phyloP scores from a whole-genome alignment of 306 rosid genomes.

The Sesbania bispinosa region DNA sequence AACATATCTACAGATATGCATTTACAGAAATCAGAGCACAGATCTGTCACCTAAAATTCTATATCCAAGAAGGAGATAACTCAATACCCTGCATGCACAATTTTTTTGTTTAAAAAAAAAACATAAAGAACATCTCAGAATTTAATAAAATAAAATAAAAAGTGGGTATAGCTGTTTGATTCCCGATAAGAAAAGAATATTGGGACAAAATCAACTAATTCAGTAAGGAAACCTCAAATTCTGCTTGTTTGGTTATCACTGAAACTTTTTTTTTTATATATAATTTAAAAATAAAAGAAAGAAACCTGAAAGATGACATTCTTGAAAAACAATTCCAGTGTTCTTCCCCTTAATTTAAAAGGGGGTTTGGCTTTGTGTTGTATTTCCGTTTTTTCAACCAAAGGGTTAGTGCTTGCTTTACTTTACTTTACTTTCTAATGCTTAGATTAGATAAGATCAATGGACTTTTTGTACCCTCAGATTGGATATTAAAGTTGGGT shows the following conservation, averaged over 20 bases:
- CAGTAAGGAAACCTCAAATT: not conserved
- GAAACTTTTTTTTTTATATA: not conserved
- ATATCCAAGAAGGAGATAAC: slow-evolving; percentile 11
- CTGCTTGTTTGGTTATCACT: not conserved
- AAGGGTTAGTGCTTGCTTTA: not conserved
- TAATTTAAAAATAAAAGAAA: not conserved
- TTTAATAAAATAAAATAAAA: not conserved
- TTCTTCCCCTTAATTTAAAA: slow-evolving; percentile 12
- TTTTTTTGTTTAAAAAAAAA: not conserved
- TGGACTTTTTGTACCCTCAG: not conserved
- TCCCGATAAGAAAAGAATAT: not conserved
- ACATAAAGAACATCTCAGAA: slow-evolving; percentile 6
- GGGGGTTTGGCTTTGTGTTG: slow-evolving; percentile 20
- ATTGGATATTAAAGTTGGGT: not conserved
- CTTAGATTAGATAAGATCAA: not conserved
- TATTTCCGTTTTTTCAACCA: slow-evolving; percentile 26
- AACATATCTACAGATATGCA: slow-evolving; percentile 49
- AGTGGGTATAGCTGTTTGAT: slow-evolving; percentile 5
- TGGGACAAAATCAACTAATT: not conserved
- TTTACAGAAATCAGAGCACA: slow-evolving; percentile 38
- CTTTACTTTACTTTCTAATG: not conserved
- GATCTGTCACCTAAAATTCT: slow-evolving; percentile 33
- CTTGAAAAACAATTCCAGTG: slow-evolving; percentile 6
- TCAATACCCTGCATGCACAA: slow-evolving; percentile 25
- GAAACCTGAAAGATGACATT: slow-evolving; percentile 39